Evolutionary conservation across 768 basidiomycete species (phyloP), one percentile per base, ranked within the genome.

Genomic region (Xerocomellus amylosporus): DNA sequence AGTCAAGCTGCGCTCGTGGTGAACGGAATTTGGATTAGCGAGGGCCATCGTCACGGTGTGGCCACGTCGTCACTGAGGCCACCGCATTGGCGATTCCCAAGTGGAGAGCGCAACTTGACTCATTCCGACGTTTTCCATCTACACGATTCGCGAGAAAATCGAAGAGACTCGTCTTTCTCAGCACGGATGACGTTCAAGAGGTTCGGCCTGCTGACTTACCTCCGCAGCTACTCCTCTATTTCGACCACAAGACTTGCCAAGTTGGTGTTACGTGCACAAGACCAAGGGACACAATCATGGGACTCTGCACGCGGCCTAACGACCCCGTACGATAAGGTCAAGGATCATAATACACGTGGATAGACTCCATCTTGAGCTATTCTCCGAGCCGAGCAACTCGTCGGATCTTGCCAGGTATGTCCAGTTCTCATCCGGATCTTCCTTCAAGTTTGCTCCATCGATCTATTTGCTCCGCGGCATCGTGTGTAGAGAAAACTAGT

Each of bases 361-460:
- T 41, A 4, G 36, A 37, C 36, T 37, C 34, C 22, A 44, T 38
- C 13, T 15, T 5, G 26, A 26, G n/a, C 49, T 20, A 20, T 14
- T 51, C 31, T 13, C 14, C 54, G 33, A 12, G 31, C 37, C 26
- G 41, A 34, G n/a, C 24, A 22, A 4, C 5, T 31, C 15, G 40
- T 37, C 62, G 55, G 62, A 56, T 60, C 58, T 64, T 56, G 50
- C 46, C 52, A 53, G 61, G 45, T 12, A 37, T 41, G 46, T 42
- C 44, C 9, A 19, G 30, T 19, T 28, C 49, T 19, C 26, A 10
- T 5, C 42, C 58, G 62, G 62, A 64, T 51, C 62, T 57, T 60
- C 43, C 49, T 30, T n/a, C n/a, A n/a, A n/a, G n/a, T n/a, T 22
- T 15, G 34, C 36, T 15, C 7, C 19, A 28, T 10, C 39, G 9